Base-by-base conservation (phyloP, 2,329 filamentous ascomycete species). In the Nemania sp. region DNA sequence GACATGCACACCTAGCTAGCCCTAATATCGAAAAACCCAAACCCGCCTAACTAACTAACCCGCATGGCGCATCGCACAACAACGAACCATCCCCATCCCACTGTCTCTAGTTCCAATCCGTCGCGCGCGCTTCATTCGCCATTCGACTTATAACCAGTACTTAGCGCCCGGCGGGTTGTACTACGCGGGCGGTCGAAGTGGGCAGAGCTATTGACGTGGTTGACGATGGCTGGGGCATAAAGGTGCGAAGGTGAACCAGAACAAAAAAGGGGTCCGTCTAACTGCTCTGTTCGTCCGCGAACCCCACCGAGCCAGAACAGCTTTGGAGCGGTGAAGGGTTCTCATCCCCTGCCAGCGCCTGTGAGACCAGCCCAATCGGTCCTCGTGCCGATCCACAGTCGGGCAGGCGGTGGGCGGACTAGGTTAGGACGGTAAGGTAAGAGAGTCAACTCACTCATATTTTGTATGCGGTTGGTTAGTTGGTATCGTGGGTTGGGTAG, bases 191-290 rank as follows among this genome's bases (percentile, higher is more conserved):
- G 18, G 26, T 32, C 29, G 27, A 51, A 53, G 62, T 58, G 57
- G 66, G 60, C 38, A 52, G 38, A 22, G 20, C 1, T 38, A 62
- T 62, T 66, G 69, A 71, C 69, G 69, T 71, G 69, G 69, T 70
- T n/a, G 35, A 65, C 64, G 67, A 68, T 71, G 69, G 69, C 69
- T 71, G 69, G 69, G 69, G 52, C 5, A 3, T 6, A 10, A 3
- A 41, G 35, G 13, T 8, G 32, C 38, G 18, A 49, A 49, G 59
- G 51, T 58, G 54, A 61, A 38, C 15, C 27, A n/a, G 27, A 27
- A 58, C 7, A 3, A 22, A 18, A 45, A 64, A 45, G 41, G 54
- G 22, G 15, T 29, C 43, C 32, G 38, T 57, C 35, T 32, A 32
- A 32, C 8, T 5, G 8, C 29, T 32, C 29, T 32, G 29, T 32